Evolutionary conservation across 2,329 filamentous ascomycete genomes (phyloP).

Genomic region (Colletotrichum coccodes): DNA sequence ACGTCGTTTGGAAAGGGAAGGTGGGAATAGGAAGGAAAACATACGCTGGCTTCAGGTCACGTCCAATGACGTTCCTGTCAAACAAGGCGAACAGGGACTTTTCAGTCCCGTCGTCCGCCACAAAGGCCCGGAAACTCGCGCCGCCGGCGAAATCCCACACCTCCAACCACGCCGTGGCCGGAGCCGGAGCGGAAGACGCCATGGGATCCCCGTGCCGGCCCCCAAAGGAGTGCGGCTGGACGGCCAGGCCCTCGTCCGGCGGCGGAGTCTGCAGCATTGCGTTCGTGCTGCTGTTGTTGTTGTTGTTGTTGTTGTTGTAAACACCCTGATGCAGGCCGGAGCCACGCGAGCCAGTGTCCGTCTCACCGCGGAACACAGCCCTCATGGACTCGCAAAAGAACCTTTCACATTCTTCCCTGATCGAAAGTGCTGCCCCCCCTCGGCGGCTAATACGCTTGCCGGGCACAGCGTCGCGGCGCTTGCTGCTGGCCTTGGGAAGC

Average conservation of each 20-base stretch:
- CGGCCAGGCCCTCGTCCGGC: slow-evolving; percentile 56
- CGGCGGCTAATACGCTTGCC: slow-evolving; percentile 59
- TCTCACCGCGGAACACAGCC: slow-evolving; percentile 95
- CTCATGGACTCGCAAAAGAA: slow-evolving; percentile 98
- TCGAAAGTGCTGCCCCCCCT: slow-evolving; percentile 95
- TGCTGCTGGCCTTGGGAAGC: slow-evolving; percentile 63
- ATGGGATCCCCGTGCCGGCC: slow-evolving; percentile 31
- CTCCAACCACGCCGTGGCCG: slow-evolving; percentile 73
- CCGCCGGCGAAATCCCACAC: slow-evolving; percentile 89
- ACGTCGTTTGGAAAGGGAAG: background rate
- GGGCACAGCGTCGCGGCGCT: slow-evolving; percentile 52
- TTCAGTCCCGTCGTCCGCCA: slow-evolving; percentile 75
- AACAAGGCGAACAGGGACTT: slow-evolving; percentile 91
- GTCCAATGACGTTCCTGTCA: slow-evolving; percentile 73
- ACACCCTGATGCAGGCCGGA: slow-evolving; percentile 85
- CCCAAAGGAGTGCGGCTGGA: slow-evolving; percentile 38
- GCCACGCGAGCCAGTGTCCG: slow-evolving; percentile 79
- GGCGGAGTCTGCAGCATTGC: slow-evolving; percentile 60
- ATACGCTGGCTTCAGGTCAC: slow-evolving; percentile 89
- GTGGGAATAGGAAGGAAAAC: slow-evolving; percentile 44
- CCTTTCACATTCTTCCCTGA: slow-evolving; percentile 99
- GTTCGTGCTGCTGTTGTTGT: slow-evolving; percentile 2
- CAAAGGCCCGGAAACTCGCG: slow-evolving; percentile 86
- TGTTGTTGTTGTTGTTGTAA: slow-evolving; percentile 49
- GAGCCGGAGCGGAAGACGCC: slow-evolving; percentile 33